A percentile compares a stretch with the other conserved stretches of the same genome.
These are phyloP conservation scores for Fusarium annulatum DNA, from an alignment of 2,329 filamentous ascomycete species.

Conservation along the genomic window DNA sequence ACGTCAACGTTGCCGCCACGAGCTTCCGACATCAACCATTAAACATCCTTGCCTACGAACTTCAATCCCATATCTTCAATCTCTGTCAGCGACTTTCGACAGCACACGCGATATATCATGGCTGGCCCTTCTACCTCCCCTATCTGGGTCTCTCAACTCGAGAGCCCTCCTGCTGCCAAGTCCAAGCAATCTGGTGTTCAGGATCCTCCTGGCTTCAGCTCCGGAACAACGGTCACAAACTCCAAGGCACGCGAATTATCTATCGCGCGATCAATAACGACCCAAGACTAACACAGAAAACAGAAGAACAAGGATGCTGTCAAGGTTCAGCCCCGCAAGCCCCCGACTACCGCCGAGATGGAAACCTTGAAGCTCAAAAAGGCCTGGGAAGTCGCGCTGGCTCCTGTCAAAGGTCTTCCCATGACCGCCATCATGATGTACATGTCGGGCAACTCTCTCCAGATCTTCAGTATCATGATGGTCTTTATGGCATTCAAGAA, in stretches of 20 bases:
- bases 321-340: constrained; percentile 67
- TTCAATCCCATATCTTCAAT: not conserved
- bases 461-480: constrained; percentile 99
- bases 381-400: constrained; percentile 96
- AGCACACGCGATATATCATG: not conserved
- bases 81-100: not conserved
- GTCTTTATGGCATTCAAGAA: constrained; percentile 99
- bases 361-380: constrained; percentile 98
- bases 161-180: constrained; percentile 73
- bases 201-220: constrained; percentile 88
- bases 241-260: constrained; percentile 63
- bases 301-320: constrained; percentile 64
- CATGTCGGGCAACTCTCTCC: constrained; percentile 98
- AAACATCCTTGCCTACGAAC: constrained; percentile 15
- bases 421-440: constrained; percentile 99
- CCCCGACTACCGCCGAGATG: constrained; percentile 84
- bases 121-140: constrained; percentile 61
- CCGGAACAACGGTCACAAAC: constrained; percentile 56
- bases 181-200: constrained; percentile 75
- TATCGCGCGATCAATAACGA: not conserved
- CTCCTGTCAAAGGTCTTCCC: constrained; percentile 90
- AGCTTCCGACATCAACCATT: constrained; percentile 21
- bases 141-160: constrained; percentile 85
- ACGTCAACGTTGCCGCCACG: constrained; percentile 25
- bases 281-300: constrained; percentile 7